Percentiles rank a stretch among this genome's conserved stretches.
These are phyloP conservation scores for Hortiboletus campestris DNA, from an alignment of 768 basidiomycete species.

Conservation along the genomic window DNA sequence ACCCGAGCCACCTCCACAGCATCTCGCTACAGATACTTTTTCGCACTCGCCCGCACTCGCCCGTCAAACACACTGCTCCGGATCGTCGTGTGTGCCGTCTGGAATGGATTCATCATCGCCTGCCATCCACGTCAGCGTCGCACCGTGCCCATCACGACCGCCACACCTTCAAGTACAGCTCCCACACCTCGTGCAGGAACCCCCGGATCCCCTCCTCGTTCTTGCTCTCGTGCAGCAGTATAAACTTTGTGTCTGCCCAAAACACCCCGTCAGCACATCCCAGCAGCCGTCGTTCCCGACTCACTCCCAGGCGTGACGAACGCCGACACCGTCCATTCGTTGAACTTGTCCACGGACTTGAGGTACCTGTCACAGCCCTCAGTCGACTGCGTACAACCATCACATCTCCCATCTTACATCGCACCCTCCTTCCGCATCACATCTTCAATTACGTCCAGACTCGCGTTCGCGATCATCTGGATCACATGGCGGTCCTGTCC, in stretches of 20 bases:
- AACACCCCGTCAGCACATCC: slow-evolving; percentile 1
- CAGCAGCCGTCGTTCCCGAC: slow-evolving; percentile 22
- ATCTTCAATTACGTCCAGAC: slow-evolving; percentile 93
- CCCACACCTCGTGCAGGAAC: slow-evolving; percentile 97
- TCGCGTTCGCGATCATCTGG: slow-evolving; percentile 98
- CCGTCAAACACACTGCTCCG: slow-evolving; percentile 79
- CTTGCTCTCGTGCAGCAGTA: slow-evolving; percentile 91
- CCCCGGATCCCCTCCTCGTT: slow-evolving; percentile 94
- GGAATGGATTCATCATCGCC: slow-evolving; percentile 95
- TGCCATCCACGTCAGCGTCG: slow-evolving; percentile 30
- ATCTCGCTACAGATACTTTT: slow-evolving; percentile 60
- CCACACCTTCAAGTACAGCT: slow-evolving; percentile 90
- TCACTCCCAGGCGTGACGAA: slow-evolving; percentile 94
- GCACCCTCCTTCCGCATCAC: slow-evolving; percentile 77
- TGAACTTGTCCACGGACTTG: slow-evolving; percentile 94
- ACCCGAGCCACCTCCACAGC: slow-evolving; percentile 20
- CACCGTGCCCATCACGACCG: not conserved
- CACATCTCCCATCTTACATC: slow-evolving; percentile 56
- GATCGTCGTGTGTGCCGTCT: slow-evolving; percentile 83
- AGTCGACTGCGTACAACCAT: slow-evolving; percentile 7
- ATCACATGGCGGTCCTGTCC: slow-evolving; percentile 91
- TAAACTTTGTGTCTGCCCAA: slow-evolving; percentile 84
- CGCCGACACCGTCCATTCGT: slow-evolving; percentile 97
- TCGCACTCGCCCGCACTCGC: slow-evolving; percentile 82
- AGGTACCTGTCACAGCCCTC: slow-evolving; percentile 68